Evolutionary conservation across 306 rosid species (phyloP).

Genomic region (Acacia acuminata): DNA sequence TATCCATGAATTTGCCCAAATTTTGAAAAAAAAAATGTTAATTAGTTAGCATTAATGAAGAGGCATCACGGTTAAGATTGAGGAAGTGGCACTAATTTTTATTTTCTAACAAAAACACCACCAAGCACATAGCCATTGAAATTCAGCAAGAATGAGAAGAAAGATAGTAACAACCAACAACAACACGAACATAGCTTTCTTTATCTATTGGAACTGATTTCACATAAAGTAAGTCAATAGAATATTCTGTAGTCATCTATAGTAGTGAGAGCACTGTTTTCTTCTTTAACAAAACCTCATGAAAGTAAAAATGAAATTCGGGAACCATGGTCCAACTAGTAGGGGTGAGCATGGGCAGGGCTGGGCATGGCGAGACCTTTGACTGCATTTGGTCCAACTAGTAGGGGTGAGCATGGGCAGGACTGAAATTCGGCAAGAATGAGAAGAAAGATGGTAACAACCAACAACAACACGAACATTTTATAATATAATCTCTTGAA

Average conservation of each 20-base stretch:
- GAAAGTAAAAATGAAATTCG: constrained; percentile 13
- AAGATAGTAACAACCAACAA: background rate
- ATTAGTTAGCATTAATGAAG: background rate
- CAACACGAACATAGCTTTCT: background rate
- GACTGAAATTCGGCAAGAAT: no score
- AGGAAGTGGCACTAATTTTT: background rate
- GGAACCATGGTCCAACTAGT: background rate
- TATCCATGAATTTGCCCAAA: background rate
- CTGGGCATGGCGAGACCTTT: no score
- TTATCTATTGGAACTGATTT: background rate
- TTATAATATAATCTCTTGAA: no score
- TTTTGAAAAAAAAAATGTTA: background rate
- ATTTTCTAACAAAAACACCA: background rate
- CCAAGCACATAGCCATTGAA: background rate
- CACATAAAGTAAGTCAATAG: background rate
- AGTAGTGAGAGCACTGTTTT: background rate
- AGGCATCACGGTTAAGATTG: background rate
- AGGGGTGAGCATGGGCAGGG: no score
- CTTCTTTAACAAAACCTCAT: background rate
- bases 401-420: no score
- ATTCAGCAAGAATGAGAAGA: background rate
- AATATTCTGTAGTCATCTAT: background rate
- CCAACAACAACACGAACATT: no score
- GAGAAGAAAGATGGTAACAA: no score
- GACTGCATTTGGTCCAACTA: no score